Evolutionary conservation across 2,329 filamentous ascomycete genomes (phyloP).

Genomic region (Phyllosticta citribraziliensis): DNA sequence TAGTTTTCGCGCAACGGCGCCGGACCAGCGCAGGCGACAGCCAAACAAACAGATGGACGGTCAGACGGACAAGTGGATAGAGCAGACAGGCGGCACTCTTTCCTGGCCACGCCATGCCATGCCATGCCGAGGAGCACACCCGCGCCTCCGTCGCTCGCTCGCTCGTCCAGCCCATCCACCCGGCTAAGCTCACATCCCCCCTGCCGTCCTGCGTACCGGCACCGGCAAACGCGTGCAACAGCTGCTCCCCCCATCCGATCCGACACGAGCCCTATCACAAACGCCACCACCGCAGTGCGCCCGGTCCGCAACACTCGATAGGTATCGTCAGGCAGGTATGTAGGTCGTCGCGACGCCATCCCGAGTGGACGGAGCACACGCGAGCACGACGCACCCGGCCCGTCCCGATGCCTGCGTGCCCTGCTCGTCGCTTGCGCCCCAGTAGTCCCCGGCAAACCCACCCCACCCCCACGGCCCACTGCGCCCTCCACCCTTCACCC

Average conservation of each 20-base stretch:
- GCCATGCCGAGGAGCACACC: background rate
- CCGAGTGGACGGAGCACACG: background rate
- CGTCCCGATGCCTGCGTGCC: conserved; percentile 2
- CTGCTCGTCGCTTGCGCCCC: background rate
- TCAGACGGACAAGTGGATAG: no score
- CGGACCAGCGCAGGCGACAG: no score
- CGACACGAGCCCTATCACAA: no score
- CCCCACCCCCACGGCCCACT: background rate
- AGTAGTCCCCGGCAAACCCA: background rate
- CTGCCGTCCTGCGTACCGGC: no score
- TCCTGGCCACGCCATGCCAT: background rate
- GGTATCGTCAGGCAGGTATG: no score
- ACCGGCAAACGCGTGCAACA: no score
- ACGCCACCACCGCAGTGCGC: no score
- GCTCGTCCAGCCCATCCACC: no score
- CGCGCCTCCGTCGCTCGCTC: background rate
- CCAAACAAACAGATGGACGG: no score
- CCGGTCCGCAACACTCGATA: no score
- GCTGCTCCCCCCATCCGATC: no score
- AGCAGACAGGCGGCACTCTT: background rate
- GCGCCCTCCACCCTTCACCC: background rate
- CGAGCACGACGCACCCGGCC: conserved; percentile 4
- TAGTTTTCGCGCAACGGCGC: background rate
- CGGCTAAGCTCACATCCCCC: no score
- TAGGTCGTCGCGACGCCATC: background rate